Base-by-base conservation (phyloP, 768 basidiomycete genomes). In the Mrakia blollopis region DNA sequence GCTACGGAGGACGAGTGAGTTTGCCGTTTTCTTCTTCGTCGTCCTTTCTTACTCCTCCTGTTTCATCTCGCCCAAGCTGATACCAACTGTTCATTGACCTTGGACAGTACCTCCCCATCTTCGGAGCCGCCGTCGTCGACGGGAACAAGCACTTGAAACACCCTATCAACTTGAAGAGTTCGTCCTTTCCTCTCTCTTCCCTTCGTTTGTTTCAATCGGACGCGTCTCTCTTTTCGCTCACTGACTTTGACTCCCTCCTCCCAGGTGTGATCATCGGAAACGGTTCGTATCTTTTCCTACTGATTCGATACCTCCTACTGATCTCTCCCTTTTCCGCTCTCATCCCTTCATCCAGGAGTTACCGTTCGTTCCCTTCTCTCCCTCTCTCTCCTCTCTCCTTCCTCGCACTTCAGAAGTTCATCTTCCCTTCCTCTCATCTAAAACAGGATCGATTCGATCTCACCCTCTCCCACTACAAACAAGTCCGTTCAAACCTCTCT, bases 51-150 rank as follows among this genome's bases (percentile, higher is more conserved):
- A 8, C 41, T 30, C 52, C 11, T 16, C 41, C 28, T 77, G 47
- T 60, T 73, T 80, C 81, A 25, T 18, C 41, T 23, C 21, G 54
- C 11, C 9, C 10, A 21, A 50, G 21, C 47, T 14, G 47, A 50
- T 21, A 14, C 47, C 16, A 41, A 41, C 14, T 7, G 9, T 50
- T 50, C 47, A 7, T 60, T 32, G n/a, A n/a, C n/a, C 39, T 21
- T 28, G 10, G 32, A 3, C 68, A 68, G 65, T 84, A 84, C 77
- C 80, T 84, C 16, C 84, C 84, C 21, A 71, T 84, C 3, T 93
- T 93, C 79, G 92, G 91, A 0, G 87, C 90, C 21, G 89, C 89
- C 41, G 89, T 93, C 11, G 87, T 90, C 61, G 92, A 93, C 83
- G 88, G 89, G 80, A 93, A 94, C 82, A 79, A 80, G 67, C 80